Base-by-base conservation (phyloP, 2,329 filamentous ascomycete species). In the Colletotrichum acutatum region DNA sequence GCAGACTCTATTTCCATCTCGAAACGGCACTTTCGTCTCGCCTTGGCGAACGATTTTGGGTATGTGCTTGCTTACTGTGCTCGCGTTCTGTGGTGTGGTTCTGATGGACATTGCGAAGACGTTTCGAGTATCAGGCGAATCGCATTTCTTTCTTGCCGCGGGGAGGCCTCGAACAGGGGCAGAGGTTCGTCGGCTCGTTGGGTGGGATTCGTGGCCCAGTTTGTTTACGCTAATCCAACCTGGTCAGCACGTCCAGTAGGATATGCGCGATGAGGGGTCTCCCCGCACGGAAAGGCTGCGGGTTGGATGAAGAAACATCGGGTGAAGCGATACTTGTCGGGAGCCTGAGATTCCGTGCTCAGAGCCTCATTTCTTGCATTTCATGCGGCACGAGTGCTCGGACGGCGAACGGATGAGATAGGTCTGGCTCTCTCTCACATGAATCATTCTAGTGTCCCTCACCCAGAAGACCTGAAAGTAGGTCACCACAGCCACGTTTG, bases 271-370 rank as follows among this genome's bases (percentile, higher is more conserved):
- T 59, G 58, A 12, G 24, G 14, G 49, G 19, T 16, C 42, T 49
- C n/a, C 65, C 53, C 28, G n/a, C 34, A 28, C 3, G 4, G 56
- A 42, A 34, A 16, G 28, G 11, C 22, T 5, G 12, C 14, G 46
- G 46, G 34, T 49, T 16, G 14, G 12, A 53, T 28, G 28, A 62
- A 26, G 5, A 49, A 49, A 64, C 32, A 70, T 72, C 66, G 59
- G 70, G 46, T 72, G 70, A 72, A 28, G 54, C 66, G 42, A 72
- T 70, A 70, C 70, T 56, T 64, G 70, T 70, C 66, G 53, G 69
- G 66, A 60, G 42, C 69, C 57, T 22, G 12, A 46, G 26, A 32
- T 70, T 46, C 28, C 70, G 53, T 70, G 59, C 70, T 6, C 16
- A 42, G 32, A 61, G 66, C 59, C 42, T 65, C 60, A 56, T 60